Conservation (phyloP, 2,329 filamentous ascomycete species). For the Chlorencoelia australis region DNA sequence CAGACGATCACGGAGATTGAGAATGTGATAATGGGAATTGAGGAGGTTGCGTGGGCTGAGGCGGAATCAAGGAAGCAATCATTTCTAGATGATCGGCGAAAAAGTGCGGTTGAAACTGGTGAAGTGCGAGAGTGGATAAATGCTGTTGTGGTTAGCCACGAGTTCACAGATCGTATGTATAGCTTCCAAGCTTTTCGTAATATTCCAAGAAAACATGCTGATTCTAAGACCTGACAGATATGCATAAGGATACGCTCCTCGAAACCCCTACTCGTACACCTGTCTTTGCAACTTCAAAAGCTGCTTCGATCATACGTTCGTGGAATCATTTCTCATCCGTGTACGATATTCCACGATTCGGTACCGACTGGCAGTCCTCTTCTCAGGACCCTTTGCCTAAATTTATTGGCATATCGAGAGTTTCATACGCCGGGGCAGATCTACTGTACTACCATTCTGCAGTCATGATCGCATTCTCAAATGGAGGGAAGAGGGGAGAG, state of each 20-base stretch:
- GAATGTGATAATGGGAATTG: slow-evolving; percentile 38
- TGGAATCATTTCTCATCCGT: slow-evolving; percentile 53
- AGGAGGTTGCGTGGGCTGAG: too few relatives aligned
- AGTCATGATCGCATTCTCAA: slow-evolving; percentile 45
- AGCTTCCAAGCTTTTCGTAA: too few relatives aligned
- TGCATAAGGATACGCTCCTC: slow-evolving; percentile 49
- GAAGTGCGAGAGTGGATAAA: slow-evolving; percentile 37
- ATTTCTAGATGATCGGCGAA: too few relatives aligned
- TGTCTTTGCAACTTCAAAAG: slow-evolving; percentile 49
- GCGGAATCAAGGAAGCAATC: too few relatives aligned
- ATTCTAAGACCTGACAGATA: too few relatives aligned
- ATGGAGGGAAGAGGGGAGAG: slow-evolving; percentile 15
- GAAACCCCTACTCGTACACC: slow-evolving; percentile 44
- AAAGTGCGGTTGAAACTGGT: background rate
- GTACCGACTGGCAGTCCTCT: slow-evolving; percentile 25
- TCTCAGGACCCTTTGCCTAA: slow-evolving; percentile 34
- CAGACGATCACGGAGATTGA: slow-evolving; percentile 46
- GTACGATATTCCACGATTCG: slow-evolving; percentile 26
- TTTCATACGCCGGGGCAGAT: slow-evolving; percentile 41
- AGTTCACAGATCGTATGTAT: slow-evolving; percentile 63
- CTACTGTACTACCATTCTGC: slow-evolving; percentile 52
- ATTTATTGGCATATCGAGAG: slow-evolving; percentile 51
- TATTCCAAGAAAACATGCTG: too few relatives aligned
- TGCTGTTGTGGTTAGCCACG: slow-evolving; percentile 49
- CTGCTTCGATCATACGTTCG: slow-evolving; percentile 42